phyloP scores from a whole-genome alignment of 768 basidiomycete genomes.

The Mrakia hoshinonis region DNA sequence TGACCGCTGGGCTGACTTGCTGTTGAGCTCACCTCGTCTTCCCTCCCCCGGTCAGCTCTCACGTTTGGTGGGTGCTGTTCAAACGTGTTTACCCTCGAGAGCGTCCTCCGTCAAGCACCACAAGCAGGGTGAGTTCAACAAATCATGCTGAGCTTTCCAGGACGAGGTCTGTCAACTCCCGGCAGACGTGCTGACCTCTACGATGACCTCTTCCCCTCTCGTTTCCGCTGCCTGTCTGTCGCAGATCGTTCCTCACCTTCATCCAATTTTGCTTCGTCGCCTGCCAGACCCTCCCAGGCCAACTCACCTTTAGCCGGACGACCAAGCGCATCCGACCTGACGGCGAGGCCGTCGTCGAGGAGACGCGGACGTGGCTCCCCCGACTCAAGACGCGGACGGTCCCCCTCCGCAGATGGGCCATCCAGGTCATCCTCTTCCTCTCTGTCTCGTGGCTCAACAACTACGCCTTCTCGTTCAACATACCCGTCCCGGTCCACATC shows the following conservation, averaged over 20 bases:
- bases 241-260: slow-evolving; percentile 67
- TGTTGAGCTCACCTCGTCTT: neutral
- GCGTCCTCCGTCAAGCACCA: slow-evolving; percentile 60
- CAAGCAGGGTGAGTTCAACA: slow-evolving; percentile 49
- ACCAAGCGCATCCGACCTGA: neutral
- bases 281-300: slow-evolving; percentile 56
- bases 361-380: slow-evolving; percentile 37
- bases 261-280: slow-evolving; percentile 75
- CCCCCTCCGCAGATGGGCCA: slow-evolving; percentile 57
- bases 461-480: slow-evolving; percentile 53
- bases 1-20: no score
- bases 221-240: slow-evolving; percentile 33
- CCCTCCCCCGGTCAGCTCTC: slow-evolving; percentile 38
- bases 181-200: neutral
- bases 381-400: slow-evolving; percentile 57
- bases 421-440: slow-evolving; percentile 62
- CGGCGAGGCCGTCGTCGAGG: slow-evolving; percentile 4
- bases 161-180: slow-evolving; percentile 23
- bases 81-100: slow-evolving; percentile 43
- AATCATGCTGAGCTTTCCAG: slow-evolving; percentile 5
- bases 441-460: slow-evolving; percentile 51
- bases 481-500: slow-evolving; percentile 70
- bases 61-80: slow-evolving; percentile 79
- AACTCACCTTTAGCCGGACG: slow-evolving; percentile 45
- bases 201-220: slow-evolving; percentile 33